Conservation (phyloP, 2,329 filamentous ascomycete species). For the Tympanopsis confertula region DNA sequence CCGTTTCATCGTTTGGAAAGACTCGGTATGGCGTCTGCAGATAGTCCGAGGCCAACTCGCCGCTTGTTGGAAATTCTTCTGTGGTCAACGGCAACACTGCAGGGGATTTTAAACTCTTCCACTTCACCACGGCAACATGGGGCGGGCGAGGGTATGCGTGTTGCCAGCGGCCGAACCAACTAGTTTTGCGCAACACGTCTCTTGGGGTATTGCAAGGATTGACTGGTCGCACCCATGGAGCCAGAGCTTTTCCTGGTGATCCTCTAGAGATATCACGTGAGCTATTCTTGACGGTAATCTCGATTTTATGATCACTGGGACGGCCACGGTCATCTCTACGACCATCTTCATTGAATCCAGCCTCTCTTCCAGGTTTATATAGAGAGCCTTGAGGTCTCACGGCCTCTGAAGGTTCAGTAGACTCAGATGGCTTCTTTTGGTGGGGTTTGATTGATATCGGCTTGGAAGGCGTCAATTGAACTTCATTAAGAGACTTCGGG, state of each 20-base stretch:
- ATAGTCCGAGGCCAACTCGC: neutral
- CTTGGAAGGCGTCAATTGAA: neutral
- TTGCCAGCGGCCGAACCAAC: constrained; percentile 1
- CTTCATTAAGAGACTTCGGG: neutral
- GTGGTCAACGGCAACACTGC: constrained; percentile 1
- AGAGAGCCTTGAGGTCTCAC: too few species aligned
- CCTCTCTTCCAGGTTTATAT: too few species aligned
- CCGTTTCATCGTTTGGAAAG: constrained; percentile 1
- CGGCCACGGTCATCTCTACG: too few species aligned
- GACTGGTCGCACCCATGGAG: neutral
- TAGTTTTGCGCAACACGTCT: neutral
- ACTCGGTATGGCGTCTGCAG: constrained; percentile 1
- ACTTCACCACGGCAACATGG: constrained; percentile 1
- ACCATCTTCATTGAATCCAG: too few species aligned
- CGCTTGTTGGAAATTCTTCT: neutral
- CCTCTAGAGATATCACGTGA: neutral
- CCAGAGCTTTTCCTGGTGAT: neutral
- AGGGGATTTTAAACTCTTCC: neutral
- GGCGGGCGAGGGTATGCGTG: neutral
- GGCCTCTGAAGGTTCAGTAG: neutral
- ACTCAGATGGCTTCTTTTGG: neutral
- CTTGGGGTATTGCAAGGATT: constrained; percentile 1
- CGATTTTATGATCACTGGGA: too few species aligned
- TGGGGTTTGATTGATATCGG: neutral
- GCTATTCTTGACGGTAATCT: neutral